A percentile compares a stretch with the other conserved stretches of the same genome.
Evolutionary conservation across 2,329 filamentous ascomycete species (phyloP).

Genomic region (Nakataea oryzae): DNA sequence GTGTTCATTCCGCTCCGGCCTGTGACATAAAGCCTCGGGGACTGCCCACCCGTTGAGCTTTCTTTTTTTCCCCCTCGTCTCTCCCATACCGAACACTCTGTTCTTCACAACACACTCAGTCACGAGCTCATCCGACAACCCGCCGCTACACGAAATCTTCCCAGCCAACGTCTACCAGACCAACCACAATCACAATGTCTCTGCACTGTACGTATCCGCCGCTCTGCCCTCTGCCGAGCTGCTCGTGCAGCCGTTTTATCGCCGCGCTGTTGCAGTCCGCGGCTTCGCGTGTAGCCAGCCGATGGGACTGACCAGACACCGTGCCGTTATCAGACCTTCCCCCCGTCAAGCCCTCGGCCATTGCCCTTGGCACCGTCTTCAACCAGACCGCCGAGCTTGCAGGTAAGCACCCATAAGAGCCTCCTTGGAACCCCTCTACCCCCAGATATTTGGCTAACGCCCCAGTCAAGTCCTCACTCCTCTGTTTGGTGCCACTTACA

Average conservation of each 20-base stretch:
- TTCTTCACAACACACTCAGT: not conserved
- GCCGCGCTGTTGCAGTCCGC: too few relatives aligned
- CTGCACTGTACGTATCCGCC: constrained; percentile 44
- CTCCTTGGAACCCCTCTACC: not conserved
- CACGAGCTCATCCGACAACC: not conserved
- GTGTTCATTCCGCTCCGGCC: not conserved
- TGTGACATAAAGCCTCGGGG: not conserved
- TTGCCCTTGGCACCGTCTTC: constrained; percentile 92
- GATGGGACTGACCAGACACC: constrained; percentile 2
- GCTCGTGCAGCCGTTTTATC: not conserved
- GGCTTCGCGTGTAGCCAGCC: too few relatives aligned
- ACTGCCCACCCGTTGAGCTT: not conserved
- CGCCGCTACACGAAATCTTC: not conserved
- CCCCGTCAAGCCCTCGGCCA: constrained; percentile 92
- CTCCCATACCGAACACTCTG: not conserved
- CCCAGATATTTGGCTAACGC: not conserved
- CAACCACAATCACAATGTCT: constrained; percentile 36
- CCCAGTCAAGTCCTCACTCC: constrained; percentile 56
- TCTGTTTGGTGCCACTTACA: constrained; percentile 89
- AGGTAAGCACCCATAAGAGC: constrained; percentile 16
- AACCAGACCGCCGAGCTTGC: constrained; percentile 87
- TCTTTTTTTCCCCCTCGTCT: not conserved
- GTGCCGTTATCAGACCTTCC: constrained; percentile 37
- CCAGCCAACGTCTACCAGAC: not conserved
- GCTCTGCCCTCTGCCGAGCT: not conserved